Base-by-base conservation (phyloP, 2,329 filamentous ascomycete species). In the Colletotrichum sp. region DNA sequence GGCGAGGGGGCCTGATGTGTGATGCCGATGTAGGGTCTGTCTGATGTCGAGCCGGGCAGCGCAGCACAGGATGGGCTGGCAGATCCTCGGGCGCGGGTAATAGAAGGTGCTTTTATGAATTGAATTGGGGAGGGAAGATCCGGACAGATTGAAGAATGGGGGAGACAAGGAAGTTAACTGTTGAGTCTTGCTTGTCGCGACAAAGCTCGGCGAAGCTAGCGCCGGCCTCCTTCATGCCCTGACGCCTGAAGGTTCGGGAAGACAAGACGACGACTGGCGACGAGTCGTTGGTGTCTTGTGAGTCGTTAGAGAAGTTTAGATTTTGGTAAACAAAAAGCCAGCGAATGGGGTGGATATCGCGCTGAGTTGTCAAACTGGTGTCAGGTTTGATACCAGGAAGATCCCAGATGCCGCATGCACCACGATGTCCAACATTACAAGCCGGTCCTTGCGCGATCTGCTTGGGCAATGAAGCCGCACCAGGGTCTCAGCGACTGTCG, bases 391-490 rank as follows among this genome's bases (percentile, higher is more conserved):
- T 84, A 82, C 85, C 82, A 80, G 86, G 85, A 84, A 79, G 80
- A 86, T 84, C 86, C 85, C 80, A 80, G 85, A 78, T 80, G 75
- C 75, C 79, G 82, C 81, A 82, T 83, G 83, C 81, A 83, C 80
- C 80, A 82, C 65, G 69, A 82, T 80, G 80, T 81, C 83, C 81
- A 82, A 82, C 81, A 82, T 83, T 82, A 85, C 82, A 85, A 83
- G 83, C 84, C 83, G 82, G 82, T 82, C 83, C 85, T 85, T 83
- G 84, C 84, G 80, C 80, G 81, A 83, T 82, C 82, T 82, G 79
- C 82, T 83, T 79, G 81, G 81, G 81, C 81, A 79, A 81, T 80
- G 82, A 85, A 84, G 82, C 84, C 83, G 82, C 84, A 84, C 83
- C 84, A 86, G 82, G 84, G 84, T 84, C 81, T 83, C 81, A 81